These are phyloP conservation scores for Psidium guajava DNA, from an alignment of 345 rosid genomes.

Conservation along the genomic window DNA sequence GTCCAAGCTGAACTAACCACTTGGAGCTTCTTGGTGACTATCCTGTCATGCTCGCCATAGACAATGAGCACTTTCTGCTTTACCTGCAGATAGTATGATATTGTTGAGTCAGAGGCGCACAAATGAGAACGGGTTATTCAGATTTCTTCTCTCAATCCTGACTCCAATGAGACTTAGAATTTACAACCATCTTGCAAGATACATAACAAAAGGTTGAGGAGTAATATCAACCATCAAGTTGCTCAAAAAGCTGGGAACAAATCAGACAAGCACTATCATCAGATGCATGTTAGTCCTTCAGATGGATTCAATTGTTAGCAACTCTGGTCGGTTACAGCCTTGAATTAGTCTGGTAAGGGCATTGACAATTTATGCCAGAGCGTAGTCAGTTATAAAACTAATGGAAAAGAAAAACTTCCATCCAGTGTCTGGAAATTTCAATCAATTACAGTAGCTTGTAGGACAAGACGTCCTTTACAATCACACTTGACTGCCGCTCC, in stretches of 20 bases:
- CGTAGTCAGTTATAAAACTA: background rate
- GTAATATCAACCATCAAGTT: background rate
- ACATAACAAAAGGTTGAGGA: background rate
- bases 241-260: background rate
- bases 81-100: conserved; percentile 28
- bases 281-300: background rate
- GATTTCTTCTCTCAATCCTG: background rate
- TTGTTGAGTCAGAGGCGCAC: background rate
- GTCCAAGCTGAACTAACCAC: conserved; percentile 33
- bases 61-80: conserved; percentile 55
- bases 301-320: background rate
- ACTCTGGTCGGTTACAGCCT: background rate
- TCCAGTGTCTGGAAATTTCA: background rate
- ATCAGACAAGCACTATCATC: background rate
- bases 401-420: background rate
- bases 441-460: background rate
- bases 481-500: background rate
- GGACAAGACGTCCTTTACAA: background rate
- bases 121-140: background rate
- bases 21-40: conserved; percentile 47
- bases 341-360: background rate
- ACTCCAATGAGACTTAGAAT: background rate
- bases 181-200: background rate
- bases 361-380: background rate
- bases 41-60: conserved; percentile 61